A percentile compares a stretch with the other conserved stretches of the same genome.
Conservation (phyloP, 2,329 filamentous ascomycete genomes). For the Penicillium sclerotigenum region DNA sequence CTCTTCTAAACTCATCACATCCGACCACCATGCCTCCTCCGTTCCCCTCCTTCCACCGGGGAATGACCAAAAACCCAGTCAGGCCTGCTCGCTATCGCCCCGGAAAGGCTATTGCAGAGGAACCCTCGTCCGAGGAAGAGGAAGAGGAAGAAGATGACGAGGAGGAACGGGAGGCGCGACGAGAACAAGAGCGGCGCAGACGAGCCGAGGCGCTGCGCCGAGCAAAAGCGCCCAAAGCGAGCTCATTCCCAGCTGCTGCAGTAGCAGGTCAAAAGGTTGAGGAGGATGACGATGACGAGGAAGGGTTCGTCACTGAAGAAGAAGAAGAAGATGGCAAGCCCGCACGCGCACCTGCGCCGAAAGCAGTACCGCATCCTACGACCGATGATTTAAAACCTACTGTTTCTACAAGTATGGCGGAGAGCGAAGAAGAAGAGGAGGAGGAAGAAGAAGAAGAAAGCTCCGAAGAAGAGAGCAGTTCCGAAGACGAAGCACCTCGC, state of each 20-base stretch:
- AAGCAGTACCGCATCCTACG: constrained; percentile 15
- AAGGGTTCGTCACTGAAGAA: constrained; percentile 60
- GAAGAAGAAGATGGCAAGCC: constrained; percentile 43
- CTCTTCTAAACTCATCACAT: not conserved
- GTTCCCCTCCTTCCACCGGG: constrained; percentile 46
- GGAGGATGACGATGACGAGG: constrained; percentile 49
- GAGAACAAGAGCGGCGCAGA: constrained; percentile 51
- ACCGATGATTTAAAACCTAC: constrained; percentile 14
- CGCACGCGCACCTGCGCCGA: constrained; percentile 9
- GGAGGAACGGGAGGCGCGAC: constrained; percentile 59
- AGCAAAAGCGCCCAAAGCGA: constrained; percentile 44
- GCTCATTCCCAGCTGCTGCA: constrained; percentile 35
- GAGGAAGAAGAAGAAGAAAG: constrained; percentile 56
- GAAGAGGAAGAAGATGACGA: constrained; percentile 57
- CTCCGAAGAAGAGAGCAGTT: constrained; percentile 53
- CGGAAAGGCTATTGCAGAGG: constrained; percentile 65
- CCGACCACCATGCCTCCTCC: constrained; percentile 42
- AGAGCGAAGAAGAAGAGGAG: constrained; percentile 44
- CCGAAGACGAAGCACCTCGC: constrained; percentile 57
- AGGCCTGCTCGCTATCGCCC: constrained; percentile 77
- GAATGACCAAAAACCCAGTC: constrained; percentile 89
- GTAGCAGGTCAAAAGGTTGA: constrained; percentile 31
- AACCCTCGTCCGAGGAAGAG: constrained; percentile 50
- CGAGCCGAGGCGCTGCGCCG: constrained; percentile 36
- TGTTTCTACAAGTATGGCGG: constrained; percentile 16